These are phyloP conservation scores for Kodamaea laetipori DNA, from an alignment of 805 yeast species.

Conservation along the genomic window DNA sequence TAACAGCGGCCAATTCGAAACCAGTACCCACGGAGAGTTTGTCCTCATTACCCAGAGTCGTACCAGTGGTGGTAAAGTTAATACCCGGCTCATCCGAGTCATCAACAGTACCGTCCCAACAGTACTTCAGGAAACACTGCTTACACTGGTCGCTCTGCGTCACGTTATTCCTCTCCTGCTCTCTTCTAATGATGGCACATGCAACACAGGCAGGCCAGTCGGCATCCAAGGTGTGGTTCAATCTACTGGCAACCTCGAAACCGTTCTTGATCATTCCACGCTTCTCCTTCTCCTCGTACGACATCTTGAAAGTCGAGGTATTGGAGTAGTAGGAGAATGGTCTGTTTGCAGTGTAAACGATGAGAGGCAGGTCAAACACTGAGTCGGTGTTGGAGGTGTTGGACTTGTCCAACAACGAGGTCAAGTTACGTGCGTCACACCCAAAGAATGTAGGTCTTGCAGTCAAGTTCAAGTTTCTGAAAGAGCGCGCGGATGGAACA, in stretches of 20 bases:
- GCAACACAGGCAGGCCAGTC: conserved; percentile 31
- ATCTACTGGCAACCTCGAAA: conserved; percentile 27
- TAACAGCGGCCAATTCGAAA: conserved; percentile 14
- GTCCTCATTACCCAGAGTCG: conserved; percentile 30
- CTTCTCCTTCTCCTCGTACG: conserved; percentile 26
- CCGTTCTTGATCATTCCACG: conserved; percentile 30
- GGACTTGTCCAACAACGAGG: conserved; percentile 16
- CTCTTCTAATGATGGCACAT: conserved; percentile 31
- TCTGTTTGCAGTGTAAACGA: conserved; percentile 34
- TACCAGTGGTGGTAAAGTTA: conserved; percentile 44
- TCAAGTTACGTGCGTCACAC: conserved; percentile 28
- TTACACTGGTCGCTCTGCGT: conserved; percentile 29
- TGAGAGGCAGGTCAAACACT: conserved; percentile 24
- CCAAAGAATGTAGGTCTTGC: conserved; percentile 32
- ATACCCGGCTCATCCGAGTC: conserved; percentile 22
- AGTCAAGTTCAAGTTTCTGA: conserved; percentile 32
- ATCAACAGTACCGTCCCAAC: conserved; percentile 28
- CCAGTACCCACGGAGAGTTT: conserved; percentile 24
- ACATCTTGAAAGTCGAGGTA: conserved; percentile 30
- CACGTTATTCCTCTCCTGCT: conserved; percentile 25
- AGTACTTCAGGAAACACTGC: conserved; percentile 26
- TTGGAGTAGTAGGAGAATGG: conserved; percentile 32
- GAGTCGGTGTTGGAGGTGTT: conserved; percentile 10
- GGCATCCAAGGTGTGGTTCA: conserved; percentile 21
- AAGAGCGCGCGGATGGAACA: conserved; percentile 26